Percentiles rank a stretch among this genome's conserved stretches.
phyloP scores from a whole-genome alignment of 2,329 filamentous ascomycete genomes.

The Trichoderma atroviride region DNA sequence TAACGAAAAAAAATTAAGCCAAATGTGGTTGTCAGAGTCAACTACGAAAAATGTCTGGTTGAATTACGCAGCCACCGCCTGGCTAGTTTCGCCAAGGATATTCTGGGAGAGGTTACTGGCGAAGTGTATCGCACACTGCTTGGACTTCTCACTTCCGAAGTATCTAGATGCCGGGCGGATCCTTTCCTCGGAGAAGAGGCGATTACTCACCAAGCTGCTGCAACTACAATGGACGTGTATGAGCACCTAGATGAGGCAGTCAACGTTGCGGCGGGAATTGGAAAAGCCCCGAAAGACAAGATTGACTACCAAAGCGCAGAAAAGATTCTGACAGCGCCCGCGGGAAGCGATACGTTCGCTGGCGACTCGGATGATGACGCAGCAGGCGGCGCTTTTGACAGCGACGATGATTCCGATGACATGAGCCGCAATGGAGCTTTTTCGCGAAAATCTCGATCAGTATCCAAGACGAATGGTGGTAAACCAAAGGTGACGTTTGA shows the following conservation, averaged over 20 bases:
- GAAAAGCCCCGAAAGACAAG: slow-evolving; percentile 53
- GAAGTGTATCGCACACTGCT: slow-evolving; percentile 78
- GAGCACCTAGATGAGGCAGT: slow-evolving; percentile 56
- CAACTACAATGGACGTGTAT: slow-evolving; percentile 61
- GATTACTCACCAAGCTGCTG: slow-evolving; percentile 39
- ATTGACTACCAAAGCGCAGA: slow-evolving; percentile 53
- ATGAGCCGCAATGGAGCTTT: slow-evolving; percentile 37
- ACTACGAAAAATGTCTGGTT: slow-evolving; percentile 82
- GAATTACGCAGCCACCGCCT: slow-evolving; percentile 79
- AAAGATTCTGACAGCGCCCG: slow-evolving; percentile 47
- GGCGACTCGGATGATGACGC: slow-evolving; percentile 41
- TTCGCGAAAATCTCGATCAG: slow-evolving; percentile 32
- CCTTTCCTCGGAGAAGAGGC: slow-evolving; percentile 43
- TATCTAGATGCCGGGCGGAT: slow-evolving; percentile 67
- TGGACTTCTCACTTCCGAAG: slow-evolving; percentile 67
- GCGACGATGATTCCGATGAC: slow-evolving; percentile 39
- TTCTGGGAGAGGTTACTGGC: slow-evolving; percentile 72
- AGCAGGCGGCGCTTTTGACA: slow-evolving; percentile 30
- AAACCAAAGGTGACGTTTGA: slow-evolving; percentile 56
- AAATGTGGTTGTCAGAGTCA: slow-evolving; percentile 74
- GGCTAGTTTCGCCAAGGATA: slow-evolving; percentile 69
- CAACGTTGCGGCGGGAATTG: slow-evolving; percentile 60
- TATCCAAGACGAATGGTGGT: slow-evolving; percentile 41
- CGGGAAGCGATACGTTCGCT: slow-evolving; percentile 41
- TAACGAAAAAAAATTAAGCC: slow-evolving; percentile 53